Evolutionary conservation across 768 basidiomycete species (phyloP).

Genomic region (Leucosporidium yakuticum): DNA sequence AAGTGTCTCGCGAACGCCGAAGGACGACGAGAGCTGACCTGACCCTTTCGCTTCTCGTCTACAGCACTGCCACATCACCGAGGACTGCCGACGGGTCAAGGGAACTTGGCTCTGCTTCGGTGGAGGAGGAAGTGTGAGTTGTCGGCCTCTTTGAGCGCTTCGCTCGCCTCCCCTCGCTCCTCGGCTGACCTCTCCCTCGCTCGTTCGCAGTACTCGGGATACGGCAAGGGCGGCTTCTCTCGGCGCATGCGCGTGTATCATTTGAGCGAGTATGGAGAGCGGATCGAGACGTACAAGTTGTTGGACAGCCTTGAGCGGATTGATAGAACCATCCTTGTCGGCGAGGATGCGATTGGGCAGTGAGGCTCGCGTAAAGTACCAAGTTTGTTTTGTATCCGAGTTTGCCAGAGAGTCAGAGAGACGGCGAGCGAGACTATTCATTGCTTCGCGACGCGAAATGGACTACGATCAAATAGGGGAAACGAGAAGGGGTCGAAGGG

Average conservation of each 20-base stretch:
- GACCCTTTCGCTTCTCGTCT: conserved; percentile 35
- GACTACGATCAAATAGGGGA: too few relatives aligned
- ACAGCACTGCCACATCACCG: conserved; percentile 53
- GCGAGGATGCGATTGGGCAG: conserved; percentile 23
- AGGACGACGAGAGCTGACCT: neutral
- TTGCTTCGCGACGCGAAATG: too few relatives aligned
- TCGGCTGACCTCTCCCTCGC: conserved; percentile 13
- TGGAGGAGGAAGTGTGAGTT: conserved; percentile 51
- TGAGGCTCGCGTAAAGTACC: neutral
- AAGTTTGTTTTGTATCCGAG: neutral
- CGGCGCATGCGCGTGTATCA: conserved; percentile 84
- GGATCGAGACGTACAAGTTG: conserved; percentile 78
- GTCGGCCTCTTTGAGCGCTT: neutral
- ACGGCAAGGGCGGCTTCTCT: conserved; percentile 61
- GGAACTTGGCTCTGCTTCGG: conserved; percentile 91
- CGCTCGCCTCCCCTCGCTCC: neutral
- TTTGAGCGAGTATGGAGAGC: conserved; percentile 84
- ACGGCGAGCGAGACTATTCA: too few relatives aligned
- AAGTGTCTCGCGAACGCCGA: conserved; percentile 44
- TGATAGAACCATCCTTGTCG: conserved; percentile 29
- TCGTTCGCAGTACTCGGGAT: conserved; percentile 38
- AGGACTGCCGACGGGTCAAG: conserved; percentile 75
- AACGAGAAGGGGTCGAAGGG: too few relatives aligned
- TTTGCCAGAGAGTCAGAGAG: too few relatives aligned
- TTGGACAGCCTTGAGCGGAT: conserved; percentile 35